Base-by-base conservation (phyloP, 2,329 filamentous ascomycete species). In the Aureobasidium namibiae region DNA sequence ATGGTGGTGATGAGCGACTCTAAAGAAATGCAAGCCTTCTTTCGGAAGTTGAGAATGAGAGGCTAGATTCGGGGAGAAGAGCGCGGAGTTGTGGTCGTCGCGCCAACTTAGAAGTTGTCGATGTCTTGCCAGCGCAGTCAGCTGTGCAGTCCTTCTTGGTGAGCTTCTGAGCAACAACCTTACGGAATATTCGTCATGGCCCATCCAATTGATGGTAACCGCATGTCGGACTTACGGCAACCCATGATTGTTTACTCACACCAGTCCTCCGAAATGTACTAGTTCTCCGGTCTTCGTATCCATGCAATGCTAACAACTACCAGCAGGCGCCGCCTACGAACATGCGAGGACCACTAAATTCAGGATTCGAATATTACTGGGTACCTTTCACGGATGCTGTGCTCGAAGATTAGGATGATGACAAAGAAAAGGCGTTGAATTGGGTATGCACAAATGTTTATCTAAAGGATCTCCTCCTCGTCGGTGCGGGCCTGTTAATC, bases 401-500 rank as follows among this genome's bases (percentile, higher is more conserved):
- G 14, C 6, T 8, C 5, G 9, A 46, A 31, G 14, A 52, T 39
- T 52, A 42, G 26, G 13, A 11, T 33, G 38, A 18, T 31, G 23
- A 58, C 54, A 58, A 49, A 58, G 44, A 58, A 58, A 49, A 58
- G 54, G 41, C 31, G n/a, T 58, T 16, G 33, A 33, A 58, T 58
- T 49, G 54, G 54, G 54, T 58, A 58, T 58, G 54, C 31, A 58
- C 54, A 58, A 34, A 58, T 36, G 24, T 45, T 31, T 58, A 49
- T 58, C 13, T 49, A 58, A 10, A 46, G 23, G 46, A 42, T 23
- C 33, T 58, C 54, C 42, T 48, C 38, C 42, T 58, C 54, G 31
- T 49, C 54, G 29, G 42, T 49, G 18, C 54, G 54, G 33, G 54
- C 54, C 54, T 58, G 10, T 39, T 4, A 6, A 16, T 11, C 6